Evolutionary conservation across 768 basidiomycete genomes (phyloP).

Genomic region (Hortiboletus campestris): DNA sequence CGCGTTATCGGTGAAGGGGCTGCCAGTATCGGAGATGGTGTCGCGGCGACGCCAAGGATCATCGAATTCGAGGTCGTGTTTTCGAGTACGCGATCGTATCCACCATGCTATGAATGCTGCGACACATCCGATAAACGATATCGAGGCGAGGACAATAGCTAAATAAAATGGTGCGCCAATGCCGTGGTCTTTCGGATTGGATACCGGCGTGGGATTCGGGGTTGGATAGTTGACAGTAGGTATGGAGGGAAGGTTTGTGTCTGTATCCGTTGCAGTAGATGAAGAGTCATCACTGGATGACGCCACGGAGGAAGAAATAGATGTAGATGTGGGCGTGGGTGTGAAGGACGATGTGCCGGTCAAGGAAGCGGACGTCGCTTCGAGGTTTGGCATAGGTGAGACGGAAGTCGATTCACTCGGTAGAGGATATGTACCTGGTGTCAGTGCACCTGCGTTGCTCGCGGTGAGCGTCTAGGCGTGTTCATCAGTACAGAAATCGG

Average conservation of each 20-base stretch:
- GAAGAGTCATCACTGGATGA: constrained; percentile 8
- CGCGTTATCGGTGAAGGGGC: neutral
- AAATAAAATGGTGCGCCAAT: constrained; percentile 46
- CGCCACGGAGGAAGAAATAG: neutral
- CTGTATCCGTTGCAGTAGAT: constrained; percentile 11
- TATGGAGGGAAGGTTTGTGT: constrained; percentile 22
- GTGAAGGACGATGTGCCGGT: constrained; percentile 1
- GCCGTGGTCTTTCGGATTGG: constrained; percentile 21
- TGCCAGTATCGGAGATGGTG: constrained; percentile 2
- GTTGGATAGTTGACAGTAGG: constrained; percentile 24
- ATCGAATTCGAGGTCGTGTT: constrained; percentile 32
- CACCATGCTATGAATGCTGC: constrained; percentile 49
- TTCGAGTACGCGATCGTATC: constrained; percentile 41
- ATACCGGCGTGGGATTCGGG: constrained; percentile 22
- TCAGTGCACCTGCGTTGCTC: neutral
- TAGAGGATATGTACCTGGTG: constrained; percentile 1
- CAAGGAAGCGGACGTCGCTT: constrained; percentile 15
- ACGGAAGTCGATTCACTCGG: neutral
- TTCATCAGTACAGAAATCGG: neutral
- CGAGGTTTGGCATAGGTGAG: constrained; percentile 18
- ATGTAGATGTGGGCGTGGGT: neutral
- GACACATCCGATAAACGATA: constrained; percentile 45
- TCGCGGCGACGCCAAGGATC: constrained; percentile 36
- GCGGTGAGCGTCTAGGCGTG: constrained; percentile 7
- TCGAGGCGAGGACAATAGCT: constrained; percentile 46